Conservation (phyloP, 2,329 filamentous ascomycete genomes). For the Claviceps purpurea region DNA sequence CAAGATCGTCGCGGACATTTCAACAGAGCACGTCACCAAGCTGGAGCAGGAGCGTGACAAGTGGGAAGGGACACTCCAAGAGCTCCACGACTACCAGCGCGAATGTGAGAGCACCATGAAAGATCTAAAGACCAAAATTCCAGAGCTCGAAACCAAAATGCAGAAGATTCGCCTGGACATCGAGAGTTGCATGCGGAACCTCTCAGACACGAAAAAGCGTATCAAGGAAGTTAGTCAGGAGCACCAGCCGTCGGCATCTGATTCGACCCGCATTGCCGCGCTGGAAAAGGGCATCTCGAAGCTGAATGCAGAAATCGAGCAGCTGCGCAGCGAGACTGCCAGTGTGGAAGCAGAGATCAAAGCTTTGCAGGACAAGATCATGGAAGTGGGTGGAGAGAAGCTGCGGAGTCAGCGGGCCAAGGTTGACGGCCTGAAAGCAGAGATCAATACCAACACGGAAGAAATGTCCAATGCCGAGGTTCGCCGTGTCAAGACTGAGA, state of each 20-base stretch:
- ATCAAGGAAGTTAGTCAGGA: slow-evolving; percentile 74
- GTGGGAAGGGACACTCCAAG: slow-evolving; percentile 68
- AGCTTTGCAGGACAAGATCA: slow-evolving; percentile 86
- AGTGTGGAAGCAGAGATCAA: slow-evolving; percentile 91
- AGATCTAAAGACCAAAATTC: slow-evolving; percentile 64
- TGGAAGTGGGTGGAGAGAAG: slow-evolving; percentile 93
- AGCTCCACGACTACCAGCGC: slow-evolving; percentile 73
- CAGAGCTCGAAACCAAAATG: slow-evolving; percentile 74
- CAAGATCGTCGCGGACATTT: slow-evolving; percentile 76
- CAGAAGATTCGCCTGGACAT: slow-evolving; percentile 85
- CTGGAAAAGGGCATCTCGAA: slow-evolving; percentile 67
- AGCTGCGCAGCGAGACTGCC: slow-evolving; percentile 70
- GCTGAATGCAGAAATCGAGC: slow-evolving; percentile 65
- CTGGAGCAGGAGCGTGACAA: slow-evolving; percentile 77
- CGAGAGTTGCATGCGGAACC: slow-evolving; percentile 72
- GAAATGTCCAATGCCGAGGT: slow-evolving; percentile 79
- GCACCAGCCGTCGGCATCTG: slow-evolving; percentile 66
- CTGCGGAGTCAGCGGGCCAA: slow-evolving; percentile 80
- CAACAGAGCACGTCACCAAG: slow-evolving; percentile 77
- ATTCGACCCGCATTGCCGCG: slow-evolving; percentile 58
- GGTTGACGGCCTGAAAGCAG: slow-evolving; percentile 78
- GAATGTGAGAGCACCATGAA: slow-evolving; percentile 63
- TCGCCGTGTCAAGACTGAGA: slow-evolving; percentile 82
- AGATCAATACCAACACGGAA: slow-evolving; percentile 69
- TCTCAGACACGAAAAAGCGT: slow-evolving; percentile 70